phyloP scores from a whole-genome alignment of 2,329 filamentous ascomycete species.

The Pseudogymnoascus sp. region DNA sequence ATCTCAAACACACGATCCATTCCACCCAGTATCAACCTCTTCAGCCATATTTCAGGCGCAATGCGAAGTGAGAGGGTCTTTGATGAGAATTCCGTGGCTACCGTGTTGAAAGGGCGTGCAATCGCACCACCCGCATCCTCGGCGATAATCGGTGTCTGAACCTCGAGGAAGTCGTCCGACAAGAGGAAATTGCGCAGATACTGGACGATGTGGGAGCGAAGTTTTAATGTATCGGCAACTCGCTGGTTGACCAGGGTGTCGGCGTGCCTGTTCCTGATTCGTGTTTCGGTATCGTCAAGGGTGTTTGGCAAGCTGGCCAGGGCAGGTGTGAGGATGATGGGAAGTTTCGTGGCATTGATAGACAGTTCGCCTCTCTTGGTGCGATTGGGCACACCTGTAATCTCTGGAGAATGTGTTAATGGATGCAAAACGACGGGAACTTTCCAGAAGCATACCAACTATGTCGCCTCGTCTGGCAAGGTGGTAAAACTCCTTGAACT shows the following conservation, averaged over 20 bases:
- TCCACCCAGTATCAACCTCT: conserved; percentile 81
- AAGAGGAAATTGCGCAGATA: conserved; percentile 68
- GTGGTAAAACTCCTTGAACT: conserved; percentile 55
- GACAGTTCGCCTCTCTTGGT: conserved; percentile 71
- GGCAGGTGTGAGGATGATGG: conserved; percentile 66
- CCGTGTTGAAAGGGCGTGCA: conserved; percentile 78
- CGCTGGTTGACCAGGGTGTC: conserved; percentile 72
- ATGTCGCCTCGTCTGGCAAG: conserved; percentile 74
- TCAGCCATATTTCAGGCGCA: conserved; percentile 91
- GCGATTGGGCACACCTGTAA: conserved; percentile 61
- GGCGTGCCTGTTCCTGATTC: conserved; percentile 71
- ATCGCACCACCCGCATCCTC: conserved; percentile 77
- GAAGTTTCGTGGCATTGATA: conserved; percentile 59
- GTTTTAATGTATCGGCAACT: conserved; percentile 60
- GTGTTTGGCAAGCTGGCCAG: conserved; percentile 70
- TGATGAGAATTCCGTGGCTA: conserved; percentile 66
- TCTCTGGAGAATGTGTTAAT: conserved; percentile 31
- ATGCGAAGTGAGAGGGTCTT: conserved; percentile 72
- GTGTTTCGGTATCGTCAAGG: conserved; percentile 62
- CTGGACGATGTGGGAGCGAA: conserved; percentile 68
- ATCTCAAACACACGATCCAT: conserved; percentile 89
- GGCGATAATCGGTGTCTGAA: conserved; percentile 83
- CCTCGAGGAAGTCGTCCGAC: conserved; percentile 68
- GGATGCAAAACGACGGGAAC: conserved; percentile 30
- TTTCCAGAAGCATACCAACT: conserved; percentile 48